Base-by-base conservation (phyloP, 169 alveolate species). In the Plasmodium malariae region DNA sequence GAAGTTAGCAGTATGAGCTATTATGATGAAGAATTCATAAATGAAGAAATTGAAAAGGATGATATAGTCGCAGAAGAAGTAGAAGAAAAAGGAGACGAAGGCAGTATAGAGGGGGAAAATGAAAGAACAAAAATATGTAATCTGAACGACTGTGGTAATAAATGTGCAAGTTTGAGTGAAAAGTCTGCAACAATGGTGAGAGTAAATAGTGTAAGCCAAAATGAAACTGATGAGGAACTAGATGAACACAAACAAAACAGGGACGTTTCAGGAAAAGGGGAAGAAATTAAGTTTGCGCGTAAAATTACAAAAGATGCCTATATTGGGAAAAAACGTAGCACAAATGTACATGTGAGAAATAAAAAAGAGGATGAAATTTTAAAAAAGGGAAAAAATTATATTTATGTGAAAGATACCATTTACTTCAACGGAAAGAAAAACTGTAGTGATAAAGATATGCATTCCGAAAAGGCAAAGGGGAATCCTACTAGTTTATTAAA, bases 1-100 rank as follows among this genome's bases (percentile, higher is more conserved):
- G 69, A 36, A 3, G 34, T n/a, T 19, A 36, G 43, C 28, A 63
- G 37, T 5, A 28, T 11, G 3, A 67, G 26, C 2, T 34, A 14
- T 32, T 48, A 19, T 63, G 78, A 43, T 34, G 55, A 68, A 34
- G 49, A 26, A 51, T 28, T 19, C 24, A 57, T 21, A 57, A 34
- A 70, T 43, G 83, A 37, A 19, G 87, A 73, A 26, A 2, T 21
- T 49, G 63, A 30, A 12, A 57, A 55, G 14, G 19, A 21, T 32
- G 70, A 19, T 28, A 9, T 4, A 17, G 7, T 2, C 21, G 65
- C 6, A 28, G 26, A 40, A 17, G 2, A 69, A 11, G 59, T 17
- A n/a, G 70, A 37, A 34, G 28, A 12, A 34, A 24, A 65, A 40
- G 55, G 54, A 24, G 48, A 62, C 5, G 78, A 78, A 1, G 19